Evolutionary conservation across 306 rosid species (phyloP).

Genomic region (Castanea sativa): DNA sequence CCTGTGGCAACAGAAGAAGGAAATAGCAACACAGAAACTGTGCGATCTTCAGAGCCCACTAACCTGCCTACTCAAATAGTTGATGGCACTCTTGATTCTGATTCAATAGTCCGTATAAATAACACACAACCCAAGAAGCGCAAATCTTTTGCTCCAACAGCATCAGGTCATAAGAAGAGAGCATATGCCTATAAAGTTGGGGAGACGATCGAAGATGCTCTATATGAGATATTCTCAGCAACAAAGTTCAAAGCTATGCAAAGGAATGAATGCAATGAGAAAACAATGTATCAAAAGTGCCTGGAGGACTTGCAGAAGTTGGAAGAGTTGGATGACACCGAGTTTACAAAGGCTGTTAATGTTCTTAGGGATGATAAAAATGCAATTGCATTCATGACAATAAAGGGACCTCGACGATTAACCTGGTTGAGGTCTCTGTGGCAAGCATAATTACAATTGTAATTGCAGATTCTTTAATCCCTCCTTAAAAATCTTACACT

Average conservation of each 20-base stretch:
- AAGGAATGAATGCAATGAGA: conserved; percentile 11
- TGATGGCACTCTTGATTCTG: conserved; percentile 37
- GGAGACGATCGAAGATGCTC: conserved; percentile 22
- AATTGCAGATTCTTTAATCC: not conserved
- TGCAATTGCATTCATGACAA: conserved; percentile 37
- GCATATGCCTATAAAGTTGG: conserved; percentile 20
- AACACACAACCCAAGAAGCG: conserved; percentile 23
- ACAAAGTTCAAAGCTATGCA: conserved; percentile 30
- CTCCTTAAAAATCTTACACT: not conserved
- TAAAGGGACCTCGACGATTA: conserved; percentile 29
- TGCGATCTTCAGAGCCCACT: conserved; percentile 37
- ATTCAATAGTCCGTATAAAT: conserved; percentile 25
- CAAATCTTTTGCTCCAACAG: conserved; percentile 12
- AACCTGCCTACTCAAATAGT: conserved; percentile 37
- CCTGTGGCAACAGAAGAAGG: conserved; percentile 31
- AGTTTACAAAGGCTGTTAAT: conserved; percentile 35
- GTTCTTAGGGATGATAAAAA: conserved; percentile 36
- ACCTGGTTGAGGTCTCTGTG: conserved; percentile 37
- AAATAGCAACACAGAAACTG: conserved; percentile 41
- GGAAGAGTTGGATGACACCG: conserved; percentile 33
- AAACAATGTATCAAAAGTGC: conserved; percentile 26
- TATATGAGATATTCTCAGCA: conserved; percentile 28
- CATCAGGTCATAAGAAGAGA: conserved; percentile 19
- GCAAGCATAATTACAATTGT: conserved; percentile 19
- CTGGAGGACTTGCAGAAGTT: conserved; percentile 37